Evolutionary conservation across 73 alveolate species (phyloP).

Genomic region (Tetrahymena elliotti): DNA sequence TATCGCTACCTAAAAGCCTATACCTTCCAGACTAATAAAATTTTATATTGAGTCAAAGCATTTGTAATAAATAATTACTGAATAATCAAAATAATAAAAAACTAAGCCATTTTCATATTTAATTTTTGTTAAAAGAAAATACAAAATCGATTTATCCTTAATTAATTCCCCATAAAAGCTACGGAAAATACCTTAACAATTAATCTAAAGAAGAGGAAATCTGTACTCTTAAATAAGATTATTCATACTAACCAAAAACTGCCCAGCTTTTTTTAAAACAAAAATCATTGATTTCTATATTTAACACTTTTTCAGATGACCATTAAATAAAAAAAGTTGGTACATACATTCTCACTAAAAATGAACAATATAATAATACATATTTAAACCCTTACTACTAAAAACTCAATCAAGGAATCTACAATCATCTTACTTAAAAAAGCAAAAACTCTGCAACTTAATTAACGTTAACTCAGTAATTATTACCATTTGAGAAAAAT

Average conservation of each 20-base stretch:
- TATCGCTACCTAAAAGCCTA: neutral
- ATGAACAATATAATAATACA: neutral
- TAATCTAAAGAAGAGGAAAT: neutral
- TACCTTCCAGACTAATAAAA: neutral
- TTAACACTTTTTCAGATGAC: neutral
- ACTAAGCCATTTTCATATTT: neutral
- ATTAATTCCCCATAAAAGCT: neutral
- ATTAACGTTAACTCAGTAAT: too few species aligned
- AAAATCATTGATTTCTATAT: neutral
- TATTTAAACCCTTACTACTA: neutral
- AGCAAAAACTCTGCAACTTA: neutral
- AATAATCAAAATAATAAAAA: too few species aligned
- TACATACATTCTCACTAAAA: neutral
- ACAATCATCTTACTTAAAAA: neutral
- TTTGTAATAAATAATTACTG: neutral
- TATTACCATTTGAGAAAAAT: neutral
- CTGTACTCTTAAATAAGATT: neutral
- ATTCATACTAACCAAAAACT: neutral
- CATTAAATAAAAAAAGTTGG: neutral
- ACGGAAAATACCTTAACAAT: neutral
- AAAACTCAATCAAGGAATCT: neutral
- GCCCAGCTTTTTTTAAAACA: neutral
- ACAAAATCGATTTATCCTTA: neutral
- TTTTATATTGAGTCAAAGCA: neutral
- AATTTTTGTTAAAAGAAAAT: neutral